Conservation (phyloP, 768 basidiomycete genomes). For the Pleurotus cornucopiae region DNA sequence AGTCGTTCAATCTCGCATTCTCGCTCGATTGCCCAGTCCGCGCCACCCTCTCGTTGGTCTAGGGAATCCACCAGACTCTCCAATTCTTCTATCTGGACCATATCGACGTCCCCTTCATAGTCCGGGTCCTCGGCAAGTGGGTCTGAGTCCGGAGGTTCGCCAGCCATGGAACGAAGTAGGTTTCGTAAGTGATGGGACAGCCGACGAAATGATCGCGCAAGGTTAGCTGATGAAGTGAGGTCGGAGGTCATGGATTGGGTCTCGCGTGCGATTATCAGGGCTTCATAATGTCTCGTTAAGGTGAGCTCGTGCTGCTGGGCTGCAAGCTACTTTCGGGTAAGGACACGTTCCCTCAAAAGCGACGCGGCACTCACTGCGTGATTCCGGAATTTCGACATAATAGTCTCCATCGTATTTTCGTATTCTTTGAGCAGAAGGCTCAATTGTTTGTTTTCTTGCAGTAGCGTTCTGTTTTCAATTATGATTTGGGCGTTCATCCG, state of each 20-base stretch:
- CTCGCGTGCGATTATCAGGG: slow-evolving; percentile 66
- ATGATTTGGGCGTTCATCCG: slow-evolving; percentile 84
- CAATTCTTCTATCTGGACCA: slow-evolving; percentile 35
- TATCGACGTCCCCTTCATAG: slow-evolving; percentile 26
- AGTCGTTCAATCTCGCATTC: slow-evolving; percentile 84
- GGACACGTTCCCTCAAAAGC: slow-evolving; percentile 9
- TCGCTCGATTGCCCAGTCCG: slow-evolving; percentile 86
- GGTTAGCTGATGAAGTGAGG: slow-evolving; percentile 53
- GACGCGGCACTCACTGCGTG: slow-evolving; percentile 64
- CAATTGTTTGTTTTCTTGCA: slow-evolving; percentile 95
- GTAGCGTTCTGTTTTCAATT: slow-evolving; percentile 88
- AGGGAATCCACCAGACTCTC: slow-evolving; percentile 39
- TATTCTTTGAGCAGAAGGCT: slow-evolving; percentile 89
- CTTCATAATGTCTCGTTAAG: slow-evolving; percentile 86
- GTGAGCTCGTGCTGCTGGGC: slow-evolving; percentile 88
- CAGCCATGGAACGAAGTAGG: slow-evolving; percentile 66
- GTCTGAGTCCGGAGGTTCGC: slow-evolving; percentile 55
- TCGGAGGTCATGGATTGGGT: slow-evolving; percentile 51
- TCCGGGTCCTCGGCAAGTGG: slow-evolving; percentile 28
- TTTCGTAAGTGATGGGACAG: slow-evolving; percentile 68
- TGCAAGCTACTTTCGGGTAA: slow-evolving; percentile 54
- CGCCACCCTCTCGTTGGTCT: slow-evolving; percentile 33
- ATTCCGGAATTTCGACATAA: slow-evolving; percentile 94
- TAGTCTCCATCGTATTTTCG: slow-evolving; percentile 89
- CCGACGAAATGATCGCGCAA: slow-evolving; percentile 64